Evolutionary conservation across 169 alveolate genomes (phyloP).

Genomic region (Plasmodium inui): DNA sequence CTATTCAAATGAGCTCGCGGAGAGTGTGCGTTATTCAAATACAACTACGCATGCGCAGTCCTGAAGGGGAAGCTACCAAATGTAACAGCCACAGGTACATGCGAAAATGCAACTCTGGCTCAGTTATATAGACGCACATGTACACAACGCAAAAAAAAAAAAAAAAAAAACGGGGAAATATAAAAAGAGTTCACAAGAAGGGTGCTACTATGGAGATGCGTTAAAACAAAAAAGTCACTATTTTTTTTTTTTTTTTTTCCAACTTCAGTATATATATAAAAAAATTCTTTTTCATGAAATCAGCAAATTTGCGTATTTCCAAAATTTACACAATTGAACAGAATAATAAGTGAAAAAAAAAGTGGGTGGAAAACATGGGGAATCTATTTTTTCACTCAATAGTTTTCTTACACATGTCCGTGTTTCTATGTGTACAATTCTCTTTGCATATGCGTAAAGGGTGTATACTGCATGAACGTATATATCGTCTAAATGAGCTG

Average conservation of each 20-base stretch:
- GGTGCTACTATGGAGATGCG: neutral
- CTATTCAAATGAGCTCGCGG: neutral
- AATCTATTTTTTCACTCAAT: neutral
- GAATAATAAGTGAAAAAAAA: conserved; percentile 2
- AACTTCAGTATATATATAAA: neutral
- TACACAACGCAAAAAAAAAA: neutral
- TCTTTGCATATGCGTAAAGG: neutral
- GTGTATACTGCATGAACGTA: neutral
- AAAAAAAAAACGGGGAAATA: neutral
- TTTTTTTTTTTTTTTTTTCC: neutral
- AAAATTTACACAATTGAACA: neutral
- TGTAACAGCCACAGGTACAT: neutral
- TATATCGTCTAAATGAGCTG: neutral
- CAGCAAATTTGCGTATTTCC: neutral
- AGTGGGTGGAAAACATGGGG: neutral
- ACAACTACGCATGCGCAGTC: neutral
- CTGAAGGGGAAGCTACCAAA: neutral
- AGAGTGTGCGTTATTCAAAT: neutral
- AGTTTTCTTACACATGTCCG: neutral
- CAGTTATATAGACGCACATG: conserved; percentile 8
- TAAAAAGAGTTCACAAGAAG: neutral
- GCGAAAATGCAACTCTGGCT: neutral
- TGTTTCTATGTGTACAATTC: neutral
- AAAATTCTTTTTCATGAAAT: neutral
- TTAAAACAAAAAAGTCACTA: neutral